phyloP scores from a whole-genome alignment of 805 yeast genomes.

The Yarrowia phangngaensis region DNA sequence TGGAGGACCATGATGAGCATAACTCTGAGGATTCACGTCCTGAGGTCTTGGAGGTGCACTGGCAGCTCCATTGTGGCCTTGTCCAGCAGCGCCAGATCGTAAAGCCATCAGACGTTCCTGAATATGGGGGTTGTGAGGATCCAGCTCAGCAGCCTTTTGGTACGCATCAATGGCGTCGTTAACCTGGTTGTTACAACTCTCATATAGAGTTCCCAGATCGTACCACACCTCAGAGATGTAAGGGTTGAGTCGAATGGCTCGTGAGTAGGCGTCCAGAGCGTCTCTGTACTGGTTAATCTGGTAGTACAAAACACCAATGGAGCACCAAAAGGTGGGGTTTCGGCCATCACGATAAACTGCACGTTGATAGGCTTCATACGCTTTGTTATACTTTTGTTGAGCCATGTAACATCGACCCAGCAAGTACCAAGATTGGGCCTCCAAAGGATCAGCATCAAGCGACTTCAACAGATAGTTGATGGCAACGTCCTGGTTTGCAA shows the following conservation, averaged over 20 bases:
- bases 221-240: conserved; percentile 98
- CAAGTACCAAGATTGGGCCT: conserved; percentile 97
- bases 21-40: conserved; percentile 59
- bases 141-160: conserved; percentile 91
- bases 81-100: conserved; percentile 39
- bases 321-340: conserved; percentile 97
- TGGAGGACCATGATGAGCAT: conserved; percentile 57
- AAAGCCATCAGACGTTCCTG: conserved; percentile 87
- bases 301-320: conserved; percentile 91
- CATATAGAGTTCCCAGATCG: conserved; percentile 94
- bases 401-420: conserved; percentile 97
- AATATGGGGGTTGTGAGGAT: conserved; percentile 91
- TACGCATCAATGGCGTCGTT: conserved; percentile 96
- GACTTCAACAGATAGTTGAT: conserved; percentile 78
- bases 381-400: conserved; percentile 88
- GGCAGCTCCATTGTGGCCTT: conserved; percentile 30
- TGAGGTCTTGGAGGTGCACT: conserved; percentile 54
- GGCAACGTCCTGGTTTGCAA: conserved; percentile 81
- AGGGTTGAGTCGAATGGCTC: conserved; percentile 94
- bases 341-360: conserved; percentile 96
- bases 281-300: conserved; percentile 95
- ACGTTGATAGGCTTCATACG: conserved; percentile 97
- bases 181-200: conserved; percentile 93
- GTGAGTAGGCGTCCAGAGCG: conserved; percentile 94
- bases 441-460: conserved; percentile 80